Base-by-base conservation (phyloP, 176 grass and related monocot genomes). In the Tuctoria greenei region DNA sequence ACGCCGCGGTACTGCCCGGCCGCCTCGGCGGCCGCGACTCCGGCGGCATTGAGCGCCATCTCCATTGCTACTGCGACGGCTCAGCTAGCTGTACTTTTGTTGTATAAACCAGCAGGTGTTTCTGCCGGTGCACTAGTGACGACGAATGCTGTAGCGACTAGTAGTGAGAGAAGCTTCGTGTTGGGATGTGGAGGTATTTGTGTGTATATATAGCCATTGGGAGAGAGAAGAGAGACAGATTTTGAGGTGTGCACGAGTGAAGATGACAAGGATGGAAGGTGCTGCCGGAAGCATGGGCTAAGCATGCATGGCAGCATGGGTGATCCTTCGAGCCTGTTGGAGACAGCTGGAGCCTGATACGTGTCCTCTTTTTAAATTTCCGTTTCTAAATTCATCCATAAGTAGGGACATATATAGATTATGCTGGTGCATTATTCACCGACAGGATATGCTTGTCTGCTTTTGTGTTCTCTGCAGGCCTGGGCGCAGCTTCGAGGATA, bases 1-100 rank as follows among this genome's bases (percentile, higher is more conserved):
- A 97, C 94, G 12, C 94, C 94, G 0, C 88, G 67, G 78, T 89
- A 97, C 75, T 91, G 88, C 64, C 54, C 66, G 2, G 57, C 71
- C 20, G 36, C 24, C 34, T 60, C 76, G 0, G 74, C 79, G 1
- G 17, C 73, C 6, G 56, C 1, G 18, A 24, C 51, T 28, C 60
- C 10, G 6, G 16, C 6, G 15, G 1, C 37, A 73, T 49, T 76
- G 7, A 60, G 4, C 67, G n/a, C 60, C 6, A 68, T 3, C 47
- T 88, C 82, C 77, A 77, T 82, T 54, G 35, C n/a, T 10, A n/a
- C n/a, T 3, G 39, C 78, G 40, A 10, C 8, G 10, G 34, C 20
- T 3, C 21, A 40, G 12, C 52, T 57, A 0, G 3, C 16, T 12
- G 0, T 2, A n/a, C 28, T 7, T 71, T 5, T 16, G 35, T 42